Evolutionary conservation across 208 protist genomes (phyloP).

Genomic region (Entamoeba histolytica): DNA sequence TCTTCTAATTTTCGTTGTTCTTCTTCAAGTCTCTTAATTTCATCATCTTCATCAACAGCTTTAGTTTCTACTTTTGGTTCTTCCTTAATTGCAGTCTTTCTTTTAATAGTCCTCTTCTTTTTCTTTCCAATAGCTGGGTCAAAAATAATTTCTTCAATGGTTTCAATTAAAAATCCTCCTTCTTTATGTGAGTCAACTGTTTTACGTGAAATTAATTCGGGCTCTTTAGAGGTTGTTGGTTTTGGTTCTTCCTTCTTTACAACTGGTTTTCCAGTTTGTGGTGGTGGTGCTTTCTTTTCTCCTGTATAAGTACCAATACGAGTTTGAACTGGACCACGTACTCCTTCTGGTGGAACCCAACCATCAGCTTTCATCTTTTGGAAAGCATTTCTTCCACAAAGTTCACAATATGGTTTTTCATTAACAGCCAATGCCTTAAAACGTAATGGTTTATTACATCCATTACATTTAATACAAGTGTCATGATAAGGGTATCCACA

Average conservation of each 20-base stretch:
- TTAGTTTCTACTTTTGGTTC: background rate
- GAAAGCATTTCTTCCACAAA: background rate
- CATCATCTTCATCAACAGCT: background rate
- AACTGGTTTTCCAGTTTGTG: background rate
- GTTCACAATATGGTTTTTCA: background rate
- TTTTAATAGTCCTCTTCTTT: background rate
- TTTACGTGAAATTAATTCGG: background rate
- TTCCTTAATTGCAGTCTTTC: background rate
- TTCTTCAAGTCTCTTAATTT: background rate
- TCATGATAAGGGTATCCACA: background rate
- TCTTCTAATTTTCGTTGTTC: background rate
- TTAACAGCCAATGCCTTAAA: background rate
- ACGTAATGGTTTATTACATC: background rate
- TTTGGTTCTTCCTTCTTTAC: background rate
- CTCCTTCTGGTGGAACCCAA: background rate
- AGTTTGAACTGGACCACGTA: background rate
- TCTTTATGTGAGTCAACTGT: background rate
- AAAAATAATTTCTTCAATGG: background rate
- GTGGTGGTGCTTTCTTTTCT: background rate
- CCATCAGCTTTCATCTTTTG: background rate
- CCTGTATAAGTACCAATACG: background rate
- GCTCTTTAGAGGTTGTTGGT: background rate
- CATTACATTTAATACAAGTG: background rate
- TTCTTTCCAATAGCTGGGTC: background rate
- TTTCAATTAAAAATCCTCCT: background rate